A percentile compares a stretch with the other conserved stretches of the same genome.
Evolutionary conservation across 192 early-diverging fungal genomes (phyloP).

Genomic region (Backusella psychrophila): DNA sequence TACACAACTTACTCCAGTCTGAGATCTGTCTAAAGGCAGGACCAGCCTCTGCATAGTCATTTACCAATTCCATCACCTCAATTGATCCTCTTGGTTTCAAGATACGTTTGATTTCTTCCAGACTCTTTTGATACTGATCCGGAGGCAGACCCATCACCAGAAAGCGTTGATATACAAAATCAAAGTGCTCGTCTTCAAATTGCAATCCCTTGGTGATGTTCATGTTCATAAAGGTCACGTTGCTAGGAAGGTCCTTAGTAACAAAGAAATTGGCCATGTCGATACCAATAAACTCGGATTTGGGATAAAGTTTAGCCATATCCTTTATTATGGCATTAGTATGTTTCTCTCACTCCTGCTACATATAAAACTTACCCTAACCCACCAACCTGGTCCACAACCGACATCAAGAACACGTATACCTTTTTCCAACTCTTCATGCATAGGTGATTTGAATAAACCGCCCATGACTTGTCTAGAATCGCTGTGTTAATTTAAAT

Average conservation of each 20-base stretch:
- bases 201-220: constrained; percentile 26
- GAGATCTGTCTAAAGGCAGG: constrained; percentile 22
- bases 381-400: constrained; percentile 40
- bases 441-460: constrained; percentile 23
- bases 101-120: constrained; percentile 30
- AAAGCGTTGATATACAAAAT: constrained; percentile 39
- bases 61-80: constrained; percentile 31
- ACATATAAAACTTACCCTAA: constrained; percentile 9
- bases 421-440: constrained; percentile 26
- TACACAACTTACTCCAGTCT: constrained; percentile 21
- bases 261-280: constrained; percentile 34
- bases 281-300: constrained; percentile 34
- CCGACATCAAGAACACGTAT: constrained; percentile 35
- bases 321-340: constrained; percentile 15
- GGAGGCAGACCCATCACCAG: constrained; percentile 33
- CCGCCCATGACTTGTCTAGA: constrained; percentile 16
- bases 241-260: constrained; percentile 11
- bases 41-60: constrained; percentile 17
- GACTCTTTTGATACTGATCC: constrained; percentile 10
- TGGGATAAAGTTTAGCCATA: constrained; percentile 34
- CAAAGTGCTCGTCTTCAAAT: constrained; percentile 31
- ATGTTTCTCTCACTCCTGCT: neutral
- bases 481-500: neutral
- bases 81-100: constrained; percentile 29
- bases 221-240: constrained; percentile 18